phyloP scores from a whole-genome alignment of 2,329 filamentous ascomycete genomes.

The Aureobasidium sp. region DNA sequence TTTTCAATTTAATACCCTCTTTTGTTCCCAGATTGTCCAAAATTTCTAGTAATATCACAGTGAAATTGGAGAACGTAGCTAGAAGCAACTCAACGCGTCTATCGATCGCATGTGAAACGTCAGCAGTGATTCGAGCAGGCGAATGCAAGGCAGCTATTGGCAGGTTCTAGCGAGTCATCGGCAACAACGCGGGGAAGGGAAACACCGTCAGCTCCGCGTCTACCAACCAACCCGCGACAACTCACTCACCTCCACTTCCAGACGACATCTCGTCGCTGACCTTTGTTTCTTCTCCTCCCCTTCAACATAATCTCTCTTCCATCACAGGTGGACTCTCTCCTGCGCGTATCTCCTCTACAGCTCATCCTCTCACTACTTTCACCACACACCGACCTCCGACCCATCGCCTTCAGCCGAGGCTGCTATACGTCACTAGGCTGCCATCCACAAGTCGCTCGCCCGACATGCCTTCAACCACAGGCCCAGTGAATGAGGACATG shows the following conservation, averaged over 20 bases:
- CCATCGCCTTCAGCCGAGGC: constrained; percentile 3
- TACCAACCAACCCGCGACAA: not conserved
- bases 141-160: not conserved
- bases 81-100: not conserved
- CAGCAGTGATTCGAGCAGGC: not conserved
- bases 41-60: not conserved
- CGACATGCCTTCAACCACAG: constrained; percentile 30
- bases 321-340: not conserved
- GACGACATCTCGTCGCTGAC: not conserved
- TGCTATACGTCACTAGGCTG: constrained; percentile 8
- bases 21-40: not conserved
- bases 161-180: not conserved
- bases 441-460: constrained; percentile 4
- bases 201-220: not conserved
- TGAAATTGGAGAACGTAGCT: not conserved
- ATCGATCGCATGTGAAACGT: not conserved
- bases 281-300: not conserved
- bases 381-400: not conserved
- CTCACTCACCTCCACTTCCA: not conserved
- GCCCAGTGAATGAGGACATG: constrained; percentile 54
- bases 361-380: not conserved
- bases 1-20: not conserved
- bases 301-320: not conserved
- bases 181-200: not conserved
- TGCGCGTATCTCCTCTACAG: not conserved